phyloP scores from a whole-genome alignment of 192 early-diverging fungal species.

The Spizellomyces punctatus region DNA sequence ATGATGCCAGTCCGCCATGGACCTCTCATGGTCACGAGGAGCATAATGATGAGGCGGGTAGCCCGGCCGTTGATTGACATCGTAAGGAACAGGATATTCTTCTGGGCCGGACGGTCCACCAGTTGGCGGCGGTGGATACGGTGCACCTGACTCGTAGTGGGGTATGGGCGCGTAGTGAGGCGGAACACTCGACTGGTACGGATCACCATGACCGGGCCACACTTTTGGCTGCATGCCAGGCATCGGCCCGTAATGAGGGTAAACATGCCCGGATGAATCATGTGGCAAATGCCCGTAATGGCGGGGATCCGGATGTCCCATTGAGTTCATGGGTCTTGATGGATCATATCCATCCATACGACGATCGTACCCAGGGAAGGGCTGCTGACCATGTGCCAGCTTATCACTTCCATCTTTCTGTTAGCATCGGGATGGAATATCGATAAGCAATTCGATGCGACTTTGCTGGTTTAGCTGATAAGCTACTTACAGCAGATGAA shows the following conservation, averaged over 20 bases:
- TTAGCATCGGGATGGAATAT: not conserved
- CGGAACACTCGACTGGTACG: conserved; percentile 13
- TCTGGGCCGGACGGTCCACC: conserved; percentile 10
- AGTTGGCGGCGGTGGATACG: not conserved
- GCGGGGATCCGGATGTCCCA: conserved; percentile 21
- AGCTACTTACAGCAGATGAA: conserved; percentile 13
- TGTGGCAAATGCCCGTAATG: conserved; percentile 26
- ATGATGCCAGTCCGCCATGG: conserved; percentile 29
- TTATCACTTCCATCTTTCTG: not conserved
- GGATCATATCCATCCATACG: no score
- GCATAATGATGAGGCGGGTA: conserved; percentile 16
- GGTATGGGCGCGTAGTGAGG: conserved; percentile 19
- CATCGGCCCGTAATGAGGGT: conserved; percentile 24
- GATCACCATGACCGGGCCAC: conserved; percentile 26
- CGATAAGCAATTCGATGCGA: conserved; percentile 1
- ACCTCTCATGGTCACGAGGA: conserved; percentile 15
- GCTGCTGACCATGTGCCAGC: not conserved
- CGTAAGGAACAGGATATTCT: conserved; percentile 17
- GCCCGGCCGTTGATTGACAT: not conserved
- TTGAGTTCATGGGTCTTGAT: not conserved
- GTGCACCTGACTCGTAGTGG: conserved; percentile 3
- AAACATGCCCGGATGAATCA: conserved; percentile 1
- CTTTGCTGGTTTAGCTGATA: not conserved
- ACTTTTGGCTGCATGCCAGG: conserved; percentile 24
- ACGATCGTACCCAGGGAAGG: conserved; percentile 21